phyloP scores from a whole-genome alignment of 345 rosid genomes.

The Populus ilicifolia region DNA sequence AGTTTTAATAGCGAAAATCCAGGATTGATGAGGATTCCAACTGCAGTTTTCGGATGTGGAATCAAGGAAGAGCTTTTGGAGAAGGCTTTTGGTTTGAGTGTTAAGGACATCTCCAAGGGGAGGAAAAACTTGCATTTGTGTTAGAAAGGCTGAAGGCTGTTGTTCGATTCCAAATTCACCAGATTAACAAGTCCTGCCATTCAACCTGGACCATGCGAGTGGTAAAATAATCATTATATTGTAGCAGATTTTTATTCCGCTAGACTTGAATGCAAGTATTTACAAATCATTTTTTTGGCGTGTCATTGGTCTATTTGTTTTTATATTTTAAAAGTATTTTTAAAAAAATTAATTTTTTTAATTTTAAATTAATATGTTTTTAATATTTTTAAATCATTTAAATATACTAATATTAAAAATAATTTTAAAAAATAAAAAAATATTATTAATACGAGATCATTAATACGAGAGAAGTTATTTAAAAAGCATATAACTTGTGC shows the following conservation, averaged over 20 bases:
- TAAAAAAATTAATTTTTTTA: too few relatives aligned
- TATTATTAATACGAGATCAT: too few relatives aligned
- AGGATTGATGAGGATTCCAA: slow-evolving; percentile 55
- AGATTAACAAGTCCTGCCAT: neutral
- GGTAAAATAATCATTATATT: neutral
- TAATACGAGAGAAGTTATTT: too few relatives aligned
- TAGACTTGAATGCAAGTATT: neutral
- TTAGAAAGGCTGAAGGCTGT: neutral
- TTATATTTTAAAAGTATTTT: too few relatives aligned
- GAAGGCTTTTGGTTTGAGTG: slow-evolving; percentile 72
- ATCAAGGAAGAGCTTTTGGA: slow-evolving; percentile 55
- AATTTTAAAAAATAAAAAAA: too few relatives aligned
- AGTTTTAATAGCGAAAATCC: slow-evolving; percentile 78
- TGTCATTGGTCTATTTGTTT: too few relatives aligned
- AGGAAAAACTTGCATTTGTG: slow-evolving; percentile 41
- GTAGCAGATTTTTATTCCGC: neutral
- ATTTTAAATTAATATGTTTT: too few relatives aligned
- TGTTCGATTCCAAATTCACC: neutral
- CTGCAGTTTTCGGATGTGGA: slow-evolving; percentile 71
- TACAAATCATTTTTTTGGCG: neutral
- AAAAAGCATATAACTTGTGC: neutral
- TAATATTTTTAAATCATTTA: too few relatives aligned
- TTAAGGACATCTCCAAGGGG: slow-evolving; percentile 51
- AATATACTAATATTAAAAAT: too few relatives aligned
- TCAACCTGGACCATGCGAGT: neutral